A percentile compares a stretch with the other conserved stretches of the same genome.
These are phyloP conservation scores for Diplodia mutila DNA, from an alignment of 2,329 filamentous ascomycete genomes.

Conservation along the genomic window DNA sequence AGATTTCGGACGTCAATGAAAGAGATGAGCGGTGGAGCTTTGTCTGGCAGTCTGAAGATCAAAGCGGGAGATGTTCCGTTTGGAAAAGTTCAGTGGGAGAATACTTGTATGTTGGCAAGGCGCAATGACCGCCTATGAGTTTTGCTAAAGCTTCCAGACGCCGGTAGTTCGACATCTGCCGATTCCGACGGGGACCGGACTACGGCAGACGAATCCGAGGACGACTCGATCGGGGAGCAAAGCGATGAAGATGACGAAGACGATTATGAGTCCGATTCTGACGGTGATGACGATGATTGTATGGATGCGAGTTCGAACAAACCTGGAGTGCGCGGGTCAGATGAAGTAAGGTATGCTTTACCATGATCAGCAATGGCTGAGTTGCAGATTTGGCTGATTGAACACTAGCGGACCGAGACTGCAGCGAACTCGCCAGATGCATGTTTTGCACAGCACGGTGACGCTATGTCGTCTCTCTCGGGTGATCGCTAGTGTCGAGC, in stretches of 20 bases:
- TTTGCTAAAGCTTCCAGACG: not conserved
- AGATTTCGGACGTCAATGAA: slow-evolving; percentile 6
- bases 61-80: not conserved
- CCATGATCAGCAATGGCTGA: not conserved
- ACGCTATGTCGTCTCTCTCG: not conserved
- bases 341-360: not conserved
- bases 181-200: slow-evolving; percentile 3
- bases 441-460: slow-evolving; percentile 2
- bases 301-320: not conserved
- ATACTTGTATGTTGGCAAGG: not conserved
- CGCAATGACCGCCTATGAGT: not conserved
- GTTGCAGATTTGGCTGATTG: not conserved
- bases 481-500: slow-evolving; percentile 2
- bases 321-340: not conserved
- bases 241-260: not conserved
- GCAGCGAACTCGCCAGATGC: slow-evolving; percentile 1
- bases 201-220: slow-evolving; percentile 1
- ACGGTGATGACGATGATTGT: not conserved
- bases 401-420: not conserved
- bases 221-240: not conserved
- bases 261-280: not conserved
- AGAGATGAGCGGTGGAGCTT: not conserved
- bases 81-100: slow-evolving; percentile 9
- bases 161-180: not conserved
- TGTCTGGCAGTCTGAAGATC: not conserved